Conservation (phyloP, 2,329 filamentous ascomycete species). For the Fusarium buxicola region DNA sequence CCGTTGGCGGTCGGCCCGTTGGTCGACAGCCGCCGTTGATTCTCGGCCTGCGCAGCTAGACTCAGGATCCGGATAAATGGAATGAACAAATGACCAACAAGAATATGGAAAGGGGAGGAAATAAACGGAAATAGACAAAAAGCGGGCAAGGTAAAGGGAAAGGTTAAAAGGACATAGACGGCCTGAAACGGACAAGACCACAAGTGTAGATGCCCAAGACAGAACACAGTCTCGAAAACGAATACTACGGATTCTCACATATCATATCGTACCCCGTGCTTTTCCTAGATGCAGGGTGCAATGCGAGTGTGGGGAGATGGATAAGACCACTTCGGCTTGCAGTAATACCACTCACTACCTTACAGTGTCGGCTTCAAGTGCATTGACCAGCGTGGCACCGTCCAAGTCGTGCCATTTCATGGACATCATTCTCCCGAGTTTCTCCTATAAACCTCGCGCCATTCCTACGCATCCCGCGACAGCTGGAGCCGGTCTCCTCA, state of each 20-base stretch:
- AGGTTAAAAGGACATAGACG: constrained; percentile 4
- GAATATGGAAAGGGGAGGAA: background rate
- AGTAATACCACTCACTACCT: constrained; percentile 23
- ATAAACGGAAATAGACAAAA: constrained; percentile 23
- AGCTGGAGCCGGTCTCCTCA: background rate
- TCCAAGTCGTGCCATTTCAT: constrained; percentile 30
- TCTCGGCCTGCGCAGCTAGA: constrained; percentile 2
- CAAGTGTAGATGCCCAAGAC: constrained; percentile 4
- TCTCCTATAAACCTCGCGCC: constrained; percentile 5
- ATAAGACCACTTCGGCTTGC: constrained; percentile 33
- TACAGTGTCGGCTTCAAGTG: constrained; percentile 29
- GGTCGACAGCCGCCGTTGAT: constrained; percentile 4
- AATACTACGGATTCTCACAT: background rate
- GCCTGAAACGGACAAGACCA: background rate
- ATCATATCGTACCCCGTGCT: constrained; percentile 3
- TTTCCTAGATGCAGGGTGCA: constrained; percentile 7
- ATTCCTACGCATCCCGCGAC: background rate
- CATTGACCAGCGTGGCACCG: constrained; percentile 25
- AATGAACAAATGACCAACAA: background rate
- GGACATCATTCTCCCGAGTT: background rate
- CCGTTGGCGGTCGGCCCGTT: constrained; percentile 1
- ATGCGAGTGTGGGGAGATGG: constrained; percentile 40
- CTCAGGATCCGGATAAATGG: constrained; percentile 8
- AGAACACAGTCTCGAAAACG: constrained; percentile 11
- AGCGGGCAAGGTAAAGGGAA: background rate